Percentiles rank a stretch among this genome's conserved stretches.
phyloP scores from a whole-genome alignment of 352 stramenopile species.

The Thraustochytrium striatum region DNA sequence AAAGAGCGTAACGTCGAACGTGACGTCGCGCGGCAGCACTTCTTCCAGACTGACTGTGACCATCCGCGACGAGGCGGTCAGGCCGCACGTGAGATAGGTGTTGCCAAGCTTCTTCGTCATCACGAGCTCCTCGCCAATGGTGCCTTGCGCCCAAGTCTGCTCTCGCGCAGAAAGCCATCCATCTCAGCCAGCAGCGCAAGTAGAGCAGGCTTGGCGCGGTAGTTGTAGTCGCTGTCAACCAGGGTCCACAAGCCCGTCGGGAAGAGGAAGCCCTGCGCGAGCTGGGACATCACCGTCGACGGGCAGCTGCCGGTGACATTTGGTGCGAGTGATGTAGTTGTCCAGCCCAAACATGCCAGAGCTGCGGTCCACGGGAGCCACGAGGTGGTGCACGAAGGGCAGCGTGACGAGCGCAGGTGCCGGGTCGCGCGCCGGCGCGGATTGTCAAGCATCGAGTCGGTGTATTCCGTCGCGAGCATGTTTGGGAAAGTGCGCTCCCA shows the following conservation, averaged over 20 bases:
- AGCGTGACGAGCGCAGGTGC: background rate
- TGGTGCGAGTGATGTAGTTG: background rate
- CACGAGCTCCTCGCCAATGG: background rate
- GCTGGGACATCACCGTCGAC: background rate
- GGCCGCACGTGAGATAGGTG: background rate
- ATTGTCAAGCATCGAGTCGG: background rate
- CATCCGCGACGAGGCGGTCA: background rate
- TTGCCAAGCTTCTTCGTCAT: background rate
- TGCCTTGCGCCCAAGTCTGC: background rate
- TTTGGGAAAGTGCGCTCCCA: background rate
- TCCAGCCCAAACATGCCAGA: background rate
- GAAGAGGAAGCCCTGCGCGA: background rate
- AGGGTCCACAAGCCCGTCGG: background rate
- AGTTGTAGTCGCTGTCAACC: background rate
- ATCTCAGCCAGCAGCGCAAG: background rate
- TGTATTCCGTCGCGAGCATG: background rate
- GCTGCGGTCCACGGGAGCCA: background rate
- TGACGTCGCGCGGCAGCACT: background rate
- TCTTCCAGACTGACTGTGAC: background rate
- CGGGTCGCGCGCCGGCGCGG: too few relatives aligned
- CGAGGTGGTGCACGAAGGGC: background rate
- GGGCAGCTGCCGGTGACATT: background rate
- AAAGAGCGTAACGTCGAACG: background rate
- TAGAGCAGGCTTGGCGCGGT: background rate
- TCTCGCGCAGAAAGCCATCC: background rate